phyloP scores from a whole-genome alignment of 306 rosid genomes.

The Prunus dulcis region DNA sequence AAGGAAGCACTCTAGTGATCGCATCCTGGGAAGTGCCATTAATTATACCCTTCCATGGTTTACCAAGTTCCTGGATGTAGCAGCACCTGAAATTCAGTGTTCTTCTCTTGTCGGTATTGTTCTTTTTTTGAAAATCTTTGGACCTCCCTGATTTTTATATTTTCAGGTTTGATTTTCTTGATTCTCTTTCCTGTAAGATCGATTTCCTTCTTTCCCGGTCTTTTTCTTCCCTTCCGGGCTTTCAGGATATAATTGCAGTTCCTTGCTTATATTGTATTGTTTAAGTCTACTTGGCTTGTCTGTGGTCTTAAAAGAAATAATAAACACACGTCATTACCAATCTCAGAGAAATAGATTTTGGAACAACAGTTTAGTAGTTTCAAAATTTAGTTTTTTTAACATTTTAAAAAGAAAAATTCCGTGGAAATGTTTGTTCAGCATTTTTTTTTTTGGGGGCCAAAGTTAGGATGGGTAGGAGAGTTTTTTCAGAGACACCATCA shows the following conservation, averaged over 20 bases:
- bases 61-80: conserved; percentile 73
- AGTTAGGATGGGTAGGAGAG: too few relatives aligned
- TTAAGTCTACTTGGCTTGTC: conserved; percentile 26
- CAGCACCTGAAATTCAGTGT: conserved; percentile 86
- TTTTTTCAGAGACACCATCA: too few relatives aligned
- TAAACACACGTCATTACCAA: background rate
- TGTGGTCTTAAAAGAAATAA: background rate
- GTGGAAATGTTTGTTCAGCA: background rate
- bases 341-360: background rate
- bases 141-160: conserved; percentile 81
- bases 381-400: background rate
- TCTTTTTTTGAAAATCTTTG: conserved; percentile 80
- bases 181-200: conserved; percentile 66
- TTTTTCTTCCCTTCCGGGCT: background rate
- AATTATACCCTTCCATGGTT: conserved; percentile 55
- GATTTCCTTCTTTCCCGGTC: background rate
- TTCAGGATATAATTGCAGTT: background rate
- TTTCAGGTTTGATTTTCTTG: conserved; percentile 77
- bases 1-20: conserved; percentile 8
- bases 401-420: background rate
- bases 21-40: conserved; percentile 80
- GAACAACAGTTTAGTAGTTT: background rate
- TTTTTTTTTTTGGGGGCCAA: too few relatives aligned
- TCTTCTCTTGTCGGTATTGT: conserved; percentile 83
- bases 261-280: conserved; percentile 10